Percentiles rank a stretch among this genome's conserved stretches.
Conservation (phyloP, 1,284 basidiomycete genomes). For the Exobasidium rhododendri region DNA sequence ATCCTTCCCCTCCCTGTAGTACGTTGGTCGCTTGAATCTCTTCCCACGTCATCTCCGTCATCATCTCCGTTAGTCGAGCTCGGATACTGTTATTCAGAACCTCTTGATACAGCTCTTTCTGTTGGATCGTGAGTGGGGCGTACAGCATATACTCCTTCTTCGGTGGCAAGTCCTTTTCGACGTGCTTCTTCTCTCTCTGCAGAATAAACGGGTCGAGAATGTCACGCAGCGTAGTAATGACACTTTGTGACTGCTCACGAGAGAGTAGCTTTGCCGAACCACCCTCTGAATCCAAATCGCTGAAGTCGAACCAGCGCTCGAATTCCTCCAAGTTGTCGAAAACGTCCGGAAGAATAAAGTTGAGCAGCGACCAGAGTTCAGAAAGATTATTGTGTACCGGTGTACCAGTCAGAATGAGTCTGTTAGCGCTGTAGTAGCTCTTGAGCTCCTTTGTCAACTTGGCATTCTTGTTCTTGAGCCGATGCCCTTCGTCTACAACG, state of each 20-base stretch:
- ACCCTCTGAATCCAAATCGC: conserved; percentile 15
- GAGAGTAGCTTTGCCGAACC: conserved; percentile 49
- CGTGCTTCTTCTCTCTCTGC: conserved; percentile 46
- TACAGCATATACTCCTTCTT: conserved; percentile 69
- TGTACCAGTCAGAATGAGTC: conserved; percentile 90
- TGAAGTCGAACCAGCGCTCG: conserved; percentile 77
- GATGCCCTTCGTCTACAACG: conserved; percentile 91
- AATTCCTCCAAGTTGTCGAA: conserved; percentile 86
- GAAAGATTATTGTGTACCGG: conserved; percentile 90
- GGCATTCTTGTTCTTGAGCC: conserved; percentile 88
- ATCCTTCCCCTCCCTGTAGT: conserved; percentile 9
- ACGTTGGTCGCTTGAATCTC: conserved; percentile 29
- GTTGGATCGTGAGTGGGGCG: conserved; percentile 76
- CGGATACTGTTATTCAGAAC: conserved; percentile 40
- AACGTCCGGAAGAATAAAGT: conserved; percentile 67
- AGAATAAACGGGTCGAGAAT: conserved; percentile 52
- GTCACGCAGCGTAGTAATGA: conserved; percentile 48
- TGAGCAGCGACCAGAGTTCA: conserved; percentile 90
- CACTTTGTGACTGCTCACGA: conserved; percentile 63
- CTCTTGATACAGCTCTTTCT: conserved; percentile 79
- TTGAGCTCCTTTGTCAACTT: conserved; percentile 85
- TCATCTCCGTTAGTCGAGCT: conserved; percentile 41
- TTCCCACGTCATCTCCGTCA: conserved; percentile 34
- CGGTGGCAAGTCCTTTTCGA: conserved; percentile 45
- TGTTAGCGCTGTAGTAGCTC: conserved; percentile 75